A percentile compares a stretch with the other conserved stretches of the same genome.
phyloP scores from a whole-genome alignment of 306 rosid genomes.

The Glycine tomentella region DNA sequence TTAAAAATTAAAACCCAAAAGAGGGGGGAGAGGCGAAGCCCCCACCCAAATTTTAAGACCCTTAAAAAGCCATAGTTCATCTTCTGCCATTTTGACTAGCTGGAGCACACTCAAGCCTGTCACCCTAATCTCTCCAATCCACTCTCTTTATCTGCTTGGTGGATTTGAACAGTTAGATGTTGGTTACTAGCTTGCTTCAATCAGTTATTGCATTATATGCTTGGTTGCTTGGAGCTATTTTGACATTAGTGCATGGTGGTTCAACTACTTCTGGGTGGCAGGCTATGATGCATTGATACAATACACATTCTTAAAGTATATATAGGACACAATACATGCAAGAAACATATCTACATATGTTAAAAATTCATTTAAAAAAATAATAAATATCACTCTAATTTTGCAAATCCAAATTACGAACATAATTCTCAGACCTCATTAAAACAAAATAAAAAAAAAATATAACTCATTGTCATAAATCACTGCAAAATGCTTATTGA shows the following conservation, averaged over 20 bases:
- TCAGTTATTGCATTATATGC: not conserved
- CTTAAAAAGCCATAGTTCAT: not conserved
- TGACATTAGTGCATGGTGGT: not conserved
- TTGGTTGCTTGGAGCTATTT: not conserved
- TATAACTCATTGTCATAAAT: not conserved
- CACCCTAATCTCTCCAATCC: not conserved
- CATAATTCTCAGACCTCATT: not conserved
- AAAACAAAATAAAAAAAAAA: not conserved
- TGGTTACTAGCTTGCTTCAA: not conserved
- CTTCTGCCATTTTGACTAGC: not conserved
- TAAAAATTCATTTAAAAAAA: not conserved
- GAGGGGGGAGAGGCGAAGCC: not conserved
- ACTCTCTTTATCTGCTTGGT: not conserved
- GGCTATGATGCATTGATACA: not conserved
- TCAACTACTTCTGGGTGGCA: not conserved
- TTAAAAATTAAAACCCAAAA: not conserved
- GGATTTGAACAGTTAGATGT: not conserved
- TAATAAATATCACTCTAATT: not conserved
- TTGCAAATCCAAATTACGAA: not conserved
- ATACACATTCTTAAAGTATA: not conserved
- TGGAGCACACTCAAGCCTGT: constrained; percentile 1
- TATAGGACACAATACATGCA: not conserved
- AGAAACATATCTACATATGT: not conserved
- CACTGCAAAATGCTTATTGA: not conserved
- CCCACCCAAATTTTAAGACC: not conserved